These are phyloP conservation scores for Coccomyxa subellipsoidea DNA, from an alignment of 163 green algal species.

Conservation along the genomic window DNA sequence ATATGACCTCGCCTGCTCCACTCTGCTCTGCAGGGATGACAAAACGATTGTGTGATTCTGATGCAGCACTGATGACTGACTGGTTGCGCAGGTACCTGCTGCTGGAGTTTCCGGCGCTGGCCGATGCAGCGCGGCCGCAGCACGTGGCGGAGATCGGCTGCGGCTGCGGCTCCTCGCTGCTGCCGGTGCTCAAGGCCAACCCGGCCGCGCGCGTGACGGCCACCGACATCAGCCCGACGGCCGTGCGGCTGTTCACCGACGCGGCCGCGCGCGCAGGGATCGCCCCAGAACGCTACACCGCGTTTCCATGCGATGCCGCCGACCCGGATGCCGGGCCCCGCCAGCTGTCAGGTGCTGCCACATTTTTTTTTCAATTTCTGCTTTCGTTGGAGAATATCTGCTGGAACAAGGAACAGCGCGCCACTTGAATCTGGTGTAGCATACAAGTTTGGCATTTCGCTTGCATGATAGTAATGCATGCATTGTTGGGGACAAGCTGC, in stretches of 20 bases:
- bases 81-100: conserved; percentile 64
- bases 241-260: conserved; percentile 35
- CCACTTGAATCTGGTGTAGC: too few species aligned
- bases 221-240: conserved; percentile 47
- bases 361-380: too few species aligned
- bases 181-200: conserved; percentile 69
- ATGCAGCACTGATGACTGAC: background rate
- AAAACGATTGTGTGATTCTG: too few species aligned
- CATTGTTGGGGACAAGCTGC: too few species aligned
- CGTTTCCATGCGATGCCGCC: background rate
- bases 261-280: conserved; percentile 34
- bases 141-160: conserved; percentile 73
- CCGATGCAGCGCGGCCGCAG: conserved; percentile 15
- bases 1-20: too few species aligned
- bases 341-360: background rate
- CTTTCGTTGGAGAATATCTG: too few species aligned
- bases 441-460: too few species aligned
- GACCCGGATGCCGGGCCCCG: background rate
- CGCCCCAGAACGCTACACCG: conserved; percentile 2
- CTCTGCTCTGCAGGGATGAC: too few species aligned
- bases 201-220: conserved; percentile 33
- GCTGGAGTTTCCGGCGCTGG: conserved; percentile 63
- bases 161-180: conserved; percentile 62
- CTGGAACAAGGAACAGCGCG: too few species aligned
- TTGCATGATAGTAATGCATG: too few species aligned